A percentile compares a stretch with the other conserved stretches of the same genome.
These are phyloP conservation scores for Juglanconis sp. DNA, from an alignment of 2,329 filamentous ascomycete genomes.

Conservation along the genomic window DNA sequence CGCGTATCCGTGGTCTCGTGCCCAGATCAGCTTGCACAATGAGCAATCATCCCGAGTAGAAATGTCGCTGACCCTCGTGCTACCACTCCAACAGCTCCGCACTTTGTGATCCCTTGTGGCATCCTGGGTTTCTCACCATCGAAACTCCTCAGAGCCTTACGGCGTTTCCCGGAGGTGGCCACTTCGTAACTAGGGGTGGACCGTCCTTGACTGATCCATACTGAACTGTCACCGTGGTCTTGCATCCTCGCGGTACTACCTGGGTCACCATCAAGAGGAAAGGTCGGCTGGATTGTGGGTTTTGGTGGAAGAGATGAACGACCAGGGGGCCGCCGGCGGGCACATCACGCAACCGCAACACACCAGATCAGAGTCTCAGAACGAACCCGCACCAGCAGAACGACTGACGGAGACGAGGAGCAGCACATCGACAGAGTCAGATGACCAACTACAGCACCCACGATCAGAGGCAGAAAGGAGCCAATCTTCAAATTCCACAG, in stretches of 20 bases:
- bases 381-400: slow-evolving; percentile 40
- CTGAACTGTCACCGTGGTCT: neutral
- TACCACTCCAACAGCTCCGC: slow-evolving; percentile 3
- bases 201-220: neutral
- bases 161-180: neutral
- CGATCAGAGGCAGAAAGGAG: slow-evolving; percentile 15
- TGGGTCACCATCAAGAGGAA: neutral
- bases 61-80: slow-evolving; percentile 9
- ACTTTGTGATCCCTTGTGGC: neutral
- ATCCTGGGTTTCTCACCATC: neutral
- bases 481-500: slow-evolving; percentile 33
- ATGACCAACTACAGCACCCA: slow-evolving; percentile 17
- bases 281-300: slow-evolving; percentile 4
- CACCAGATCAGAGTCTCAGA: slow-evolving; percentile 40
- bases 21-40: slow-evolving; percentile 1
- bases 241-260: neutral
- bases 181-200: neutral
- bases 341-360: slow-evolving; percentile 33
- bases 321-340: slow-evolving; percentile 45
- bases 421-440: slow-evolving; percentile 13
- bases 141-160: neutral
- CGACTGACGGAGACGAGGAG: slow-evolving; percentile 36
- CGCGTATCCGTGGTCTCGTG: slow-evolving; percentile 5
- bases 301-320: slow-evolving; percentile 35
- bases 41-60: slow-evolving; percentile 5